Conservation (phyloP, 1,139 yeast genomes). For the Meyerozyma guilliermondii region DNA sequence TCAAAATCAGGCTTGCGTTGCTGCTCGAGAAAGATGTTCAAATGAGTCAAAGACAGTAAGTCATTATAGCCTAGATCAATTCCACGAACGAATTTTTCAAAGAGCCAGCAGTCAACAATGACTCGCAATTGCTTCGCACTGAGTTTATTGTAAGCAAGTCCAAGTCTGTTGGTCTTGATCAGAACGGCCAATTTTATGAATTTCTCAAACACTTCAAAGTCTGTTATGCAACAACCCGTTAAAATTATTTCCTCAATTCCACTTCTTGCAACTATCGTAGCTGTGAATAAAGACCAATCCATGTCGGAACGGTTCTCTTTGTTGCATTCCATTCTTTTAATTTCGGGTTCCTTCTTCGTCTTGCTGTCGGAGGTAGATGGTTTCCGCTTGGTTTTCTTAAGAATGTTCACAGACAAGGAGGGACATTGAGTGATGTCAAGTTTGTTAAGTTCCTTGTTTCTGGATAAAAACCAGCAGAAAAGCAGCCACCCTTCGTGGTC, state of each 20-base stretch:
- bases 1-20: slow-evolving; percentile 17
- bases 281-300: slow-evolving; percentile 73
- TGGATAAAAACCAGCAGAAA: slow-evolving; percentile 63
- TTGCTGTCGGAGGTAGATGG: slow-evolving; percentile 12
- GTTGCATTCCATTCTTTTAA: slow-evolving; percentile 55
- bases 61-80: slow-evolving; percentile 72
- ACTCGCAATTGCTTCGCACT: slow-evolving; percentile 45
- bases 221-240: slow-evolving; percentile 67
- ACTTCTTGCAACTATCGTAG: slow-evolving; percentile 60
- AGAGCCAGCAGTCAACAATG: slow-evolving; percentile 40
- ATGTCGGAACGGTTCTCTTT: slow-evolving; percentile 58
- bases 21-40: slow-evolving; percentile 22
- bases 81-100: slow-evolving; percentile 41
- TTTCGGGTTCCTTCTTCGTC: slow-evolving; percentile 22
- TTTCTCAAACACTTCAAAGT: slow-evolving; percentile 48
- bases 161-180: slow-evolving; percentile 49
- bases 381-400: slow-evolving; percentile 35
- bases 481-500: slow-evolving; percentile 67
- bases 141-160: slow-evolving; percentile 65
- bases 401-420: slow-evolving; percentile 50
- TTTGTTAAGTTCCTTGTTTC: slow-evolving; percentile 50
- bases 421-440: slow-evolving; percentile 74
- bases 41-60: slow-evolving; percentile 32
- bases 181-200: slow-evolving; percentile 53
- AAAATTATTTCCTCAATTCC: slow-evolving; percentile 70